Evolutionary conservation across 192 early-diverging fungal genomes (phyloP).

Genomic region (Backusella tuberculispora): DNA sequence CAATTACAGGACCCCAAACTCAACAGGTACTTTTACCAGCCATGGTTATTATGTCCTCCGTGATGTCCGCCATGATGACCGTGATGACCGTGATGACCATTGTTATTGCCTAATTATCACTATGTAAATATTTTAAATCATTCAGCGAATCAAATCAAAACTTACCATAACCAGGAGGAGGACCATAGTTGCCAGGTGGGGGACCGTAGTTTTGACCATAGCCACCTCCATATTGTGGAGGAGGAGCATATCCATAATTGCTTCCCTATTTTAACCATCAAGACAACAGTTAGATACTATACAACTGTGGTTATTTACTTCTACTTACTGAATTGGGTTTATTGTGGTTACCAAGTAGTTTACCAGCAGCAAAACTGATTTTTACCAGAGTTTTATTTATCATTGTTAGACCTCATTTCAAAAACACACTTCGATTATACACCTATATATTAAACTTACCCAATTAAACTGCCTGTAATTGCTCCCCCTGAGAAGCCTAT

Average conservation of each 20-base stretch:
- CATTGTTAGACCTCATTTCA: too few relatives aligned
- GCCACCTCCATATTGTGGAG: background rate
- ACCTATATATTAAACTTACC: conserved; percentile 10
- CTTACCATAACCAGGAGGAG: background rate
- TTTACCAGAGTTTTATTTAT: background rate
- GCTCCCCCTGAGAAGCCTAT: conserved; percentile 24
- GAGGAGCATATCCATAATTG: background rate
- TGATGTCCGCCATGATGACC: background rate
- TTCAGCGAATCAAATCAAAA: background rate
- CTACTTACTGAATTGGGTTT: background rate
- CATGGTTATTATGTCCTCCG: background rate
- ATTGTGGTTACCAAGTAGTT: background rate
- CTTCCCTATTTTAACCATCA: background rate
- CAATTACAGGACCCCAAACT: too few relatives aligned
- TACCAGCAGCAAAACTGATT: conserved; percentile 14
- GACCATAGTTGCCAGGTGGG: background rate
- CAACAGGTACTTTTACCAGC: background rate
- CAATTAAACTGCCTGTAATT: conserved; percentile 13
- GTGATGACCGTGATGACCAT: background rate
- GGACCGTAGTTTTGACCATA: background rate
- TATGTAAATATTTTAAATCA: background rate
- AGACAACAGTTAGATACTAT: background rate
- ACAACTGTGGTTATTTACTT: background rate
- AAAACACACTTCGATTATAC: background rate
- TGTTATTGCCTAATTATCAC: background rate